Conservation (phyloP, 805 yeast species). For the Myxozyma monticola region DNA sequence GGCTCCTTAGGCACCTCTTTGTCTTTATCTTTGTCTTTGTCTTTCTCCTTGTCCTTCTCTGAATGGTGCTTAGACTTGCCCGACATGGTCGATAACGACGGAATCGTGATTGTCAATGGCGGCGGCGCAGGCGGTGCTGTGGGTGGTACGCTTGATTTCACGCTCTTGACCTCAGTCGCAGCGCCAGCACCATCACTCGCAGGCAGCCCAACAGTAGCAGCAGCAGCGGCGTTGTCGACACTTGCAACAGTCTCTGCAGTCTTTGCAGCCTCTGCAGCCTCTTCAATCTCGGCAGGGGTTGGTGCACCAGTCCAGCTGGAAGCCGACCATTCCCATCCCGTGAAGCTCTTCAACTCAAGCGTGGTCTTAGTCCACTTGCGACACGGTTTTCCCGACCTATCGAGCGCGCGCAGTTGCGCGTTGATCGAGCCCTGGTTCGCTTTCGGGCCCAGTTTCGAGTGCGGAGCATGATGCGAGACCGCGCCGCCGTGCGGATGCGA, state of each 20-base stretch:
- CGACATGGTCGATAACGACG: slow-evolving; percentile 15
- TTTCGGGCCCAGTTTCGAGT: slow-evolving; percentile 33
- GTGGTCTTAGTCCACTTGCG: slow-evolving; percentile 49
- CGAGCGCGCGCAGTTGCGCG: slow-evolving; percentile 43
- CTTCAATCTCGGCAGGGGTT: no score
- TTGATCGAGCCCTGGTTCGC: slow-evolving; percentile 37
- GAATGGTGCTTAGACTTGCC: neutral
- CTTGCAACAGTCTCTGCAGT: neutral
- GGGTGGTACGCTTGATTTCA: no score
- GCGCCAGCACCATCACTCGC: no score
- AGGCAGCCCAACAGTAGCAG: no score
- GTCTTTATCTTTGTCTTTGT: neutral
- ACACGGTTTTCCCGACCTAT: slow-evolving; percentile 47
- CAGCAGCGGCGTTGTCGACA: neutral
- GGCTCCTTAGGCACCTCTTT: slow-evolving; percentile 1
- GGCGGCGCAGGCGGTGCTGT: slow-evolving; percentile 27
- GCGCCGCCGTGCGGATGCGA: neutral
- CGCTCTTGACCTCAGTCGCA: no score
- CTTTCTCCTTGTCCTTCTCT: neutral
- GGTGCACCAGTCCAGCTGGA: slow-evolving; percentile 44
- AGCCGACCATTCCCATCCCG: slow-evolving; percentile 45
- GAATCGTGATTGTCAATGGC: slow-evolving; percentile 27
- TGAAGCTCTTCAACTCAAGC: slow-evolving; percentile 46
- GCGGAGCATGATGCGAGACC: slow-evolving; percentile 23
- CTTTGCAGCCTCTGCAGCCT: no score